A percentile compares a stretch with the other conserved stretches of the same genome.
Conservation (phyloP, 495 filamentous ascomycete species). For the Podospora bellae-mahoneyi region DNA sequence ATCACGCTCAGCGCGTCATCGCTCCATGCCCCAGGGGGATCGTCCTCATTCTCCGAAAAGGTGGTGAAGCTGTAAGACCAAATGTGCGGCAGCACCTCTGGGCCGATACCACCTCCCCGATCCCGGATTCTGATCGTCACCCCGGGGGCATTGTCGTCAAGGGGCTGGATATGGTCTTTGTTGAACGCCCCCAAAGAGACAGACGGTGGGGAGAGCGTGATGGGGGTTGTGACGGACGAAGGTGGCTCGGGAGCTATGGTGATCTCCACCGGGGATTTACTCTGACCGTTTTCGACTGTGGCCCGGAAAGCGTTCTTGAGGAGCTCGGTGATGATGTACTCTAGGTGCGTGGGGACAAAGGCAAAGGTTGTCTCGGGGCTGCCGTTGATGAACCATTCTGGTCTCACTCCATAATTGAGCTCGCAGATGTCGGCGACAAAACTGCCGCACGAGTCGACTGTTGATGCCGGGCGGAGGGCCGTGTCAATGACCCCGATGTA, state of each 20-base stretch:
- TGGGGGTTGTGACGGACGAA: conserved; percentile 42
- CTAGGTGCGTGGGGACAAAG: conserved; percentile 89
- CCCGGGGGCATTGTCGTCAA: conserved; percentile 67
- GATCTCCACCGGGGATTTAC: conserved; percentile 77
- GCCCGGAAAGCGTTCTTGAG: conserved; percentile 96
- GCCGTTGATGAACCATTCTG: conserved; percentile 75
- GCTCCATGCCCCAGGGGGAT: conserved; percentile 34
- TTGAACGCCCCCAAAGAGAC: conserved; percentile 49
- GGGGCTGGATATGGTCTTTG: conserved; percentile 48
- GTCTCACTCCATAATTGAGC: conserved; percentile 88
- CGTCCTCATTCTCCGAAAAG: conserved; percentile 66
- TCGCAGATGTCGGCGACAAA: conserved; percentile 96
- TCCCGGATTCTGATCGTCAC: conserved; percentile 95
- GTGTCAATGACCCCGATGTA: conserved; percentile 99
- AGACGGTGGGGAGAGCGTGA: conserved; percentile 75
- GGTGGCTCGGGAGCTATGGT: conserved; percentile 87
- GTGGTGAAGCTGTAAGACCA: conserved; percentile 98
- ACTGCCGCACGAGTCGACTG: conserved; percentile 75
- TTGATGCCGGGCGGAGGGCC: conserved; percentile 72
- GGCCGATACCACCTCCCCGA: conserved; percentile 85
- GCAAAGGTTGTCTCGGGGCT: conserved; percentile 78
- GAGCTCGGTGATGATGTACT: conserved; percentile 95
- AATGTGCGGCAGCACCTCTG: conserved; percentile 76
- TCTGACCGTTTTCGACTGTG: conserved; percentile 75
- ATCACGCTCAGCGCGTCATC: conserved; percentile 70